Base-by-base conservation (phyloP, 2,329 filamentous ascomycete species). In the Aspergillus quadricinctus region DNA sequence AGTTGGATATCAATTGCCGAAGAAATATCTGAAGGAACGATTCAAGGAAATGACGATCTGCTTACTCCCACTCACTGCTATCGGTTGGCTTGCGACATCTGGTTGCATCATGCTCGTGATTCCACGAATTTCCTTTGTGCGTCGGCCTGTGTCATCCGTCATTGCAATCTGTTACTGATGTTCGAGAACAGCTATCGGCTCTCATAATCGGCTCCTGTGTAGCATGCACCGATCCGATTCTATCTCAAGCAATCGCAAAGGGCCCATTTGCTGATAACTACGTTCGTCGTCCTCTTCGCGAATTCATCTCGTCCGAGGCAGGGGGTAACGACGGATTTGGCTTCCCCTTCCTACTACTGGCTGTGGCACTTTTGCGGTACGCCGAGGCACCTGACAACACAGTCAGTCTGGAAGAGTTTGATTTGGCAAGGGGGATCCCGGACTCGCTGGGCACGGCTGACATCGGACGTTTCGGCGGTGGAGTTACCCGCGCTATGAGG, bases 281-380 rank as follows among this genome's bases (percentile, higher is more conserved):
- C 56, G 83, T 87, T 2, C 75, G 80, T 9, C 78, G 83, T 1
- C 75, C 79, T 3, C 72, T 87, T 3, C 78, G 83, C 28, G 82
- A 86, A 60, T 81, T 86, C 55, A 86, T 87, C 21, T 85, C 83
- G 0, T 78, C 83, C 1, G 84, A 87, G 59, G 83, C 82, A 3
- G 84, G 84, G 6, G 79, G 80, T 2, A 86, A 86, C 59, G 84
- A 87, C 59, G 83, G 84, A 0, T 83, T 87, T 43, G 83, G 81
- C 0, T 86, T 85, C 49, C 83, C 83, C 0, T 86, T 86, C 53
- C 73, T 87, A 4, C 79, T 85, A 72, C 74, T 86, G 2, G 82
- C 83, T 0, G 78, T 80, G 1, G 82, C 82, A 43, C 74, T 86
- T 7, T 78, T 86, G 53, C 80, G 82, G 1, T 80, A 85, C 57